Conservation (phyloP, 345 rosid species). For the Luvunga scandens region DNA sequence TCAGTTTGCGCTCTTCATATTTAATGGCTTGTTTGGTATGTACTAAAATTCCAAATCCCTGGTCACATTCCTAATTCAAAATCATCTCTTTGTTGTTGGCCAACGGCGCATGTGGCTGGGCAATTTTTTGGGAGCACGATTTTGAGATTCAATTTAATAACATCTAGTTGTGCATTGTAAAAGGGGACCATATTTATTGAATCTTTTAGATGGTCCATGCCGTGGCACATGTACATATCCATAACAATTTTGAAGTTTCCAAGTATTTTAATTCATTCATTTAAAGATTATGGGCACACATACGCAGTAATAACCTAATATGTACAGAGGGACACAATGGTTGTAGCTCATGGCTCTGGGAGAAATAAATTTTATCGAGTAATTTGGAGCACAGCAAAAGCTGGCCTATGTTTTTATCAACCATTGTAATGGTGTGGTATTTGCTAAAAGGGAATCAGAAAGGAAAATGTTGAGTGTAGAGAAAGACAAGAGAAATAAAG, state of each 20-base stretch:
- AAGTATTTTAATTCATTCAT: neutral
- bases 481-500: too few species aligned
- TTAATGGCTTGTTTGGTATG: conserved; percentile 9
- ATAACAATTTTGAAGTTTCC: neutral
- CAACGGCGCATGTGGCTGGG: neutral
- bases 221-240: neutral
- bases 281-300: neutral
- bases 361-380: neutral
- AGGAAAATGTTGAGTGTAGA: too few species aligned
- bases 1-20: neutral
- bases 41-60: neutral
- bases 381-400: neutral
- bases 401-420: too few species aligned
- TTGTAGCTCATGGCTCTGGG: neutral
- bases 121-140: neutral
- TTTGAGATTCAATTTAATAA: neutral
- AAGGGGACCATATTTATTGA: conserved; percentile 1
- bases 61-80: neutral
- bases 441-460: too few species aligned
- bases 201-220: neutral
- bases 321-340: neutral
- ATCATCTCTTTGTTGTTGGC: neutral
- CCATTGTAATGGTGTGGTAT: too few species aligned
- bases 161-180: neutral
- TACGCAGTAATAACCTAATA: neutral